These are phyloP conservation scores for Myxozyma mucilagina DNA, from an alignment of 805 yeast genomes.

Conservation along the genomic window DNA sequence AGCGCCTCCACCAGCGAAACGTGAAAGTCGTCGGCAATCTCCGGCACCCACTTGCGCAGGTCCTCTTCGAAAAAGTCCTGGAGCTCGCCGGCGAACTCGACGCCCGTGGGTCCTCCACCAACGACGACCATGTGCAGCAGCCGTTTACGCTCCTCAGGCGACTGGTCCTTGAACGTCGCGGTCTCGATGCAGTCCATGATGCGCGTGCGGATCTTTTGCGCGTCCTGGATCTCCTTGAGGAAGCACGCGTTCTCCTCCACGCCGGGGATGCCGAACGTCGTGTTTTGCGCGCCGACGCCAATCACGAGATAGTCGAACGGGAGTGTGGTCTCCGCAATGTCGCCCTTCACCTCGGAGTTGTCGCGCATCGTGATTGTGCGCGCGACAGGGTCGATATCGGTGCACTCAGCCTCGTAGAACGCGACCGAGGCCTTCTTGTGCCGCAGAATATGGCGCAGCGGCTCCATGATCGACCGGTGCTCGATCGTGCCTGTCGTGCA, in stretches of 20 bases:
- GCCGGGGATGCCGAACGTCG: constrained; percentile 94
- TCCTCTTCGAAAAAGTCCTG: constrained; percentile 94
- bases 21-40: constrained; percentile 73
- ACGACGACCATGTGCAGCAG: constrained; percentile 86
- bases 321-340: constrained; percentile 49
- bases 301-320: constrained; percentile 81
- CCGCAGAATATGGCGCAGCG: constrained; percentile 84
- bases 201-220: constrained; percentile 76
- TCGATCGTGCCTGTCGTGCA: constrained; percentile 92
- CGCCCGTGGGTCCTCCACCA: constrained; percentile 99
- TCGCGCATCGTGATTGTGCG: constrained; percentile 59
- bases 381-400: constrained; percentile 70
- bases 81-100: constrained; percentile 93
- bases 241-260: constrained; percentile 81
- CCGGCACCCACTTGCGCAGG: constrained; percentile 84
- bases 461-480: constrained; percentile 86
- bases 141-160: constrained; percentile 78
- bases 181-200: constrained; percentile 87
- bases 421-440: constrained; percentile 69
- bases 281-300: constrained; percentile 94
- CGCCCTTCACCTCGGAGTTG: constrained; percentile 37
- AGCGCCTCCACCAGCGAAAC: constrained; percentile 87
- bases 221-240: constrained; percentile 87
- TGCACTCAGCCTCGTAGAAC: constrained; percentile 89
- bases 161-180: constrained; percentile 75